phyloP scores from a whole-genome alignment of 805 yeast species.

The Yamadazyma paraphyllophila region DNA sequence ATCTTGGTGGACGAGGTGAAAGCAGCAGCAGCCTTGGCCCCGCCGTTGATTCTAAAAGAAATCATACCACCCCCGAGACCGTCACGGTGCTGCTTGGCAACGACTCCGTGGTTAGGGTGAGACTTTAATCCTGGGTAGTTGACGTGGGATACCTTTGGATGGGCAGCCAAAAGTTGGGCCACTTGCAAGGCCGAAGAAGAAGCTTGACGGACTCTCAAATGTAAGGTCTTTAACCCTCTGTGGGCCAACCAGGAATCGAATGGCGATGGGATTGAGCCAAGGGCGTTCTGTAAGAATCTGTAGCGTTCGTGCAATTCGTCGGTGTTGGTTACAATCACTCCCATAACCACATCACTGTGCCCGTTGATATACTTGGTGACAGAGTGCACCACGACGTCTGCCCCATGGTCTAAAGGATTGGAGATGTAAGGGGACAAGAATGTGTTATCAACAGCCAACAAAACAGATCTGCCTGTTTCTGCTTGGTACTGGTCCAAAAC shows the following conservation, averaged over 20 bases:
- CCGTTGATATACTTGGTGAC: slow-evolving; percentile 91
- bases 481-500: slow-evolving; percentile 47
- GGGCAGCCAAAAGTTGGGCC: slow-evolving; percentile 57
- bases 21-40: slow-evolving; percentile 69
- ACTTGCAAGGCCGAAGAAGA: slow-evolving; percentile 62
- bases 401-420: slow-evolving; percentile 80
- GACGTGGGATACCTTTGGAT: slow-evolving; percentile 58
- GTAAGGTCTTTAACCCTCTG: slow-evolving; percentile 86
- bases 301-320: slow-evolving; percentile 59
- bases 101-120: slow-evolving; percentile 62
- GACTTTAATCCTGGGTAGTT: slow-evolving; percentile 81
- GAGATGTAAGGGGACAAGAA: slow-evolving; percentile 85
- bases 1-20: slow-evolving; percentile 73
- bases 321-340: slow-evolving; percentile 71
- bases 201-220: slow-evolving; percentile 73
- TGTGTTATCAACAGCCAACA: slow-evolving; percentile 82
- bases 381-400: slow-evolving; percentile 84
- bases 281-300: slow-evolving; percentile 80
- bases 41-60: slow-evolving; percentile 82
- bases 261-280: slow-evolving; percentile 87
- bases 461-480: slow-evolving; percentile 49
- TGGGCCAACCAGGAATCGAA: slow-evolving; percentile 92
- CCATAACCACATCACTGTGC: slow-evolving; percentile 88
- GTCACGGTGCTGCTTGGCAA: slow-evolving; percentile 73
- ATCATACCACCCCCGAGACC: slow-evolving; percentile 91